These are phyloP conservation scores for Bonia amplexicaulis DNA, from an alignment of 176 grass and related monocot species.

Conservation along the genomic window DNA sequence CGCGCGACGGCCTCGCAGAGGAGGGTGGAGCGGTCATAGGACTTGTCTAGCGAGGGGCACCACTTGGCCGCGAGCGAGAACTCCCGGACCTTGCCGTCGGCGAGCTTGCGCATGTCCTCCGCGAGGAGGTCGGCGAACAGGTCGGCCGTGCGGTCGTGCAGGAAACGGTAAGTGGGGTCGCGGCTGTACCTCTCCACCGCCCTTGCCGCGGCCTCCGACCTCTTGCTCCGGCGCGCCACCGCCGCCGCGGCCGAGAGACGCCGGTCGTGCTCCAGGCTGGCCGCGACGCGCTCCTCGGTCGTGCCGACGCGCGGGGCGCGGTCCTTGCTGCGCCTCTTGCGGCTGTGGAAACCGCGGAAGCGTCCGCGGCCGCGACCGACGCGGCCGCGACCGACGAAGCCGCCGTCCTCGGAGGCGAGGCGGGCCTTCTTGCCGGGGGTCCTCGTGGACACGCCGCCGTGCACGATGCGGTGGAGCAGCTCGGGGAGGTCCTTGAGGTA, in stretches of 20 bases:
- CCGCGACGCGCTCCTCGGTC: conserved; percentile 34
- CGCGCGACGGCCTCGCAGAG: conserved; percentile 76
- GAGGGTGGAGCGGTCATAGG: conserved; percentile 74
- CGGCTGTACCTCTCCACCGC: conserved; percentile 44
- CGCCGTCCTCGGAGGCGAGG: neutral
- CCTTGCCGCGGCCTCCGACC: conserved; percentile 29
- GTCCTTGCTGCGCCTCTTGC: neutral
- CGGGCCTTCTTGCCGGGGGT: conserved; percentile 39
- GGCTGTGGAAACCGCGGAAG: neutral
- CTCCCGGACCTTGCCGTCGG: conserved; percentile 13
- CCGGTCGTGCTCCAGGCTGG: conserved; percentile 20
- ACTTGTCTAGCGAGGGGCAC: conserved; percentile 69
- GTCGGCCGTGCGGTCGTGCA: conserved; percentile 62
- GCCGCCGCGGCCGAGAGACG: neutral
- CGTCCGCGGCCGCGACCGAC: neutral
- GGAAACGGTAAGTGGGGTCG: conserved; percentile 54
- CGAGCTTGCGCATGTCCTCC: conserved; percentile 51
- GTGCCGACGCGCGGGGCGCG: neutral
- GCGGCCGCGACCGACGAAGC: neutral
- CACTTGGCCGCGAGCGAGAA: conserved; percentile 70
- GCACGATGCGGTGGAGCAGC: conserved; percentile 70
- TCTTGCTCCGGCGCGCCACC: conserved; percentile 8
- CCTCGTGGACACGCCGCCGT: conserved; percentile 39
- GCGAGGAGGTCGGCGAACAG: conserved; percentile 50
- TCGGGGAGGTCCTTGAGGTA: conserved; percentile 97